Evolutionary conservation across 257 asterid genomes (phyloP).

Genomic region (Ilex aquifolium): DNA sequence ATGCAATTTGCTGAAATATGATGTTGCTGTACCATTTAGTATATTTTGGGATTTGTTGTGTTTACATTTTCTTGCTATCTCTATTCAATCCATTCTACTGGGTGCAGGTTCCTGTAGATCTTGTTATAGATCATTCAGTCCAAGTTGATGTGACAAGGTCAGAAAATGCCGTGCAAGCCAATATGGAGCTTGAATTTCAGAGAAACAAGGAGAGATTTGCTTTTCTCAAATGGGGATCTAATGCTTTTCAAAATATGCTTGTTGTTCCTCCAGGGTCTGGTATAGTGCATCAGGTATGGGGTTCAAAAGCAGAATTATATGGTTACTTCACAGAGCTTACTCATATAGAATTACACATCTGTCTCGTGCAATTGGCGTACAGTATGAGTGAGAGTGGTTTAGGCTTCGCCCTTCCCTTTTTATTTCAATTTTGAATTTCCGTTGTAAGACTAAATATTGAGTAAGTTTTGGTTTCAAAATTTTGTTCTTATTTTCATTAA

Average conservation of each 20-base stretch:
- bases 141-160: constrained; percentile 92
- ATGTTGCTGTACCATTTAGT: neutral
- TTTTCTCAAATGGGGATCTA: constrained; percentile 97
- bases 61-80: neutral
- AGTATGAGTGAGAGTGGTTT: no score
- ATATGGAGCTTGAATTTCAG: constrained; percentile 89
- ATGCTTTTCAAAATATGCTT: constrained; percentile 92
- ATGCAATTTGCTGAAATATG: neutral
- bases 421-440: no score
- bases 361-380: no score
- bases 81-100: constrained; percentile 9
- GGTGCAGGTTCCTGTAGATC: constrained; percentile 93
- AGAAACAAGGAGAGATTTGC: constrained; percentile 97
- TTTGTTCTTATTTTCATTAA: constrained; percentile 5
- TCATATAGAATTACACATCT: no score
- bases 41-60: neutral
- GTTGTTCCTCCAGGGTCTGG: constrained; percentile 99
- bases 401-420: no score
- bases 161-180: constrained; percentile 89
- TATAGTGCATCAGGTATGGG: constrained; percentile 85
- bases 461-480: neutral
- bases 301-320: constrained; percentile 10
- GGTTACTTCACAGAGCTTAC: neutral
- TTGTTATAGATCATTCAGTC: constrained; percentile 93
- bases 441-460: no score